Evolutionary conservation across 345 rosid species (phyloP), one percentile per base, ranked within the genome.

Genomic region (Erucastrum elatum): DNA sequence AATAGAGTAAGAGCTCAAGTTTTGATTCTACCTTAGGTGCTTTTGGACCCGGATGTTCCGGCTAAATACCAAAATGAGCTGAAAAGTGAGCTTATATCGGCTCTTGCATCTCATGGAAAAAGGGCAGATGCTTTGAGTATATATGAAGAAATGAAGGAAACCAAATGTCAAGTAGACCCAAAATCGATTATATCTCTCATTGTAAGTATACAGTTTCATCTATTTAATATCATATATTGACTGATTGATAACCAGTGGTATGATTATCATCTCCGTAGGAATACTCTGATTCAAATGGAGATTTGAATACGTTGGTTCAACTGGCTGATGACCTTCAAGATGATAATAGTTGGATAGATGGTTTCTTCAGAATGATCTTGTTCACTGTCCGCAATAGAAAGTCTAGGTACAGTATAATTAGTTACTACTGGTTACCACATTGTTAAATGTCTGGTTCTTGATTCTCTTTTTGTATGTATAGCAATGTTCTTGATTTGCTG

Each of bases 51-150:
- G 59, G 84, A 75, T 69, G 75, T 90, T 76, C 88, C 88, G 0
- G 62, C 62, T 67, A 81, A 66, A 87, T 9, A 15, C 60, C 60
- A 53, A 17, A 16, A 16, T 53, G 60, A 53, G 60, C 25, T 53
- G 60, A 53, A 53, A 53, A 53, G 60, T 16, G 60, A 6, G 60
- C 60, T 53, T 53, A 53, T 53, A 15, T 16, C 60, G 9, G 88
- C 95, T 75, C 88, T 95, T 77, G 98, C 94, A 60, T 85, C 85
- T 46, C 77, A 81, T 78, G 94, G 90, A 71, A 84, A 82, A 78
- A 70, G 86, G 68, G 70, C 80, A 49, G 98, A 92, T 81, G 98
- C 98, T 51, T 79, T 92, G 29, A 41, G 31, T 37, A 34, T 87
- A 29, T 92, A 89, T 77, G 78, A 89, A 76, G 91, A 91, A 82